Evolutionary conservation across 768 basidiomycete genomes (phyloP).

Genomic region (Gymnopilus junonius): DNA sequence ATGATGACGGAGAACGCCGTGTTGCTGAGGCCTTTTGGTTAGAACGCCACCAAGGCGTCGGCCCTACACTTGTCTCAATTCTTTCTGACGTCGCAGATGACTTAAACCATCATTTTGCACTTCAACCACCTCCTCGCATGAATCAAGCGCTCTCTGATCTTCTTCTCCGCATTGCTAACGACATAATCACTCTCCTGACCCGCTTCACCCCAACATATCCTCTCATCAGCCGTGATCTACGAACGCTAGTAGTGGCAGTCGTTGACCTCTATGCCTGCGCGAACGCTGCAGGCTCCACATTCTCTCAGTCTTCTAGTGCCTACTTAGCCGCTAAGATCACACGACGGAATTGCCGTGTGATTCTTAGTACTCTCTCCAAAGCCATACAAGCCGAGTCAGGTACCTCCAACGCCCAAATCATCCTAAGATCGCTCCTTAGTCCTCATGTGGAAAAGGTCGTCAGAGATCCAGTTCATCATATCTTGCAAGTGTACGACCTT

Average conservation of each 20-base stretch:
- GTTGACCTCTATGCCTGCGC: conserved; percentile 63
- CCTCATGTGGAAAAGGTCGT: conserved; percentile 42
- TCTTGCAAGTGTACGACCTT: conserved; percentile 59
- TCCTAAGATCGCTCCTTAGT: conserved; percentile 62
- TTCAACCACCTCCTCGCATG: conserved; percentile 40
- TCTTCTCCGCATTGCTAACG: conserved; percentile 57
- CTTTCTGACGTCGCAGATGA: conserved; percentile 54
- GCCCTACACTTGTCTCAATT: conserved; percentile 59
- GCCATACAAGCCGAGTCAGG: conserved; percentile 37
- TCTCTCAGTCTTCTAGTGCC: conserved; percentile 42
- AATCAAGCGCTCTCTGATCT: conserved; percentile 52
- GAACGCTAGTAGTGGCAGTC: conserved; percentile 44
- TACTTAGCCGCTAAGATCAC: conserved; percentile 46
- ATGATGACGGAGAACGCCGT: conserved; percentile 56
- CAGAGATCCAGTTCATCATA: conserved; percentile 60
- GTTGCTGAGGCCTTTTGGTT: conserved; percentile 64
- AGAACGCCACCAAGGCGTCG: conserved; percentile 58
- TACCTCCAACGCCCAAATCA: conserved; percentile 49
- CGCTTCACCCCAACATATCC: conserved; percentile 51
- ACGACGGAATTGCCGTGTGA: conserved; percentile 54
- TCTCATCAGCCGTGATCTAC: conserved; percentile 54
- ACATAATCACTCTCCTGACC: conserved; percentile 55
- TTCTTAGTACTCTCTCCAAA: conserved; percentile 47
- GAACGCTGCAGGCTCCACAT: conserved; percentile 45
- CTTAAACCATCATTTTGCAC: conserved; percentile 54